Percentiles rank a stretch among this genome's conserved stretches.
These are phyloP conservation scores for Tylopilus vinaceipallidus DNA, from an alignment of 768 basidiomycete genomes.

Conservation along the genomic window DNA sequence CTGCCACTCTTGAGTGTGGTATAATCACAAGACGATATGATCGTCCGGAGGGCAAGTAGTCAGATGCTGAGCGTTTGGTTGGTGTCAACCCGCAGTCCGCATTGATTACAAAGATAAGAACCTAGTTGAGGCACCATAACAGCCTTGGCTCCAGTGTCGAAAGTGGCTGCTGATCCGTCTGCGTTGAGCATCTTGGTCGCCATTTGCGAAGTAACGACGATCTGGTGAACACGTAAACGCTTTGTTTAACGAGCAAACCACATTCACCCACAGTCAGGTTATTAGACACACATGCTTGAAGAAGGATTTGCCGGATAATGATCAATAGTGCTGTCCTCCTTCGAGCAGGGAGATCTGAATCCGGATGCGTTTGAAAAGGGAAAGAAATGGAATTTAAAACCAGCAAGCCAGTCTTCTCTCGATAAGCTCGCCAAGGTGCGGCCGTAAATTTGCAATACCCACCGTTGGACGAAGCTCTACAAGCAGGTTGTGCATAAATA, in stretches of 20 bases:
- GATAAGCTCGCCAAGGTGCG: conserved; percentile 9
- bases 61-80: conserved; percentile 23
- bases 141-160: conserved; percentile 60
- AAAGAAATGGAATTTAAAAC: conserved; percentile 68
- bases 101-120: conserved; percentile 27
- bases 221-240: conserved; percentile 30
- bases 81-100: conserved; percentile 3
- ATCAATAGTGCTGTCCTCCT: conserved; percentile 47
- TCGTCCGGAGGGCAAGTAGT: conserved; percentile 43
- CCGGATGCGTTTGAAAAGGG: conserved; percentile 54
- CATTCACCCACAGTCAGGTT: conserved; percentile 46
- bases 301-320: conserved; percentile 50
- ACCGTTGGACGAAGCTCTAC: conserved; percentile 51
- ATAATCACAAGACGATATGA: conserved; percentile 44
- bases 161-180: conserved; percentile 64
- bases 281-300: conserved; percentile 45
- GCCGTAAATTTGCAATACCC: conserved; percentile 19
- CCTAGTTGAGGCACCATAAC: conserved; percentile 69
- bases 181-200: conserved; percentile 63
- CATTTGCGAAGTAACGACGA: conserved; percentile 65
- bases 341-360: conserved; percentile 36
- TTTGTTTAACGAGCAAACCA: not conserved
- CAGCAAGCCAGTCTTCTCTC: conserved; percentile 48
- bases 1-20: conserved; percentile 39
- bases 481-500: conserved; percentile 55